These are phyloP conservation scores for Camelina neglecta DNA, from an alignment of 345 rosid genomes.

Conservation along the genomic window DNA sequence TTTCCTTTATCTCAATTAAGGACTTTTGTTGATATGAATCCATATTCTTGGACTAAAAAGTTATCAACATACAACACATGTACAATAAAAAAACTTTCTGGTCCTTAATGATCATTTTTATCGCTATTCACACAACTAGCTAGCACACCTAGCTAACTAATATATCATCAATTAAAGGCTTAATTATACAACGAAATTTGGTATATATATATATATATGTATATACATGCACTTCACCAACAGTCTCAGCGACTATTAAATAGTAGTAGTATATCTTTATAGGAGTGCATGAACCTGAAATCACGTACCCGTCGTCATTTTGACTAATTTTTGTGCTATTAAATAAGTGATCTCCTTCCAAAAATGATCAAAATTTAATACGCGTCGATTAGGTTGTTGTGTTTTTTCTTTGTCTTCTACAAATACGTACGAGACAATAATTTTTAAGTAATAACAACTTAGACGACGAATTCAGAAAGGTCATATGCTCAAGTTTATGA, in stretches of 20 bases:
- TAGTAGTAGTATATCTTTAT: neutral
- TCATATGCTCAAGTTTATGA: neutral
- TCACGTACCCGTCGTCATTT: conserved; percentile 36
- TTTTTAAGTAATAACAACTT: neutral
- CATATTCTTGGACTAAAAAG: too few relatives aligned
- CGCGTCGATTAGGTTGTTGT: neutral
- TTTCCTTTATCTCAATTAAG: too few relatives aligned
- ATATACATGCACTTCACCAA: too few relatives aligned
- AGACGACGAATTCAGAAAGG: conserved; percentile 2
- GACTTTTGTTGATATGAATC: too few relatives aligned
- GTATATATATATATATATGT: neutral
- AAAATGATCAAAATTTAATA: neutral
- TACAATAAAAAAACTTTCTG: neutral
- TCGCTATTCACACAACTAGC: conserved; percentile 8
- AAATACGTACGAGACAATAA: neutral
- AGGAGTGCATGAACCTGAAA: conserved; percentile 39
- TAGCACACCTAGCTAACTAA: conserved; percentile 18
- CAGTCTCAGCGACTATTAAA: too few relatives aligned
- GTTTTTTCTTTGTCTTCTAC: neutral
- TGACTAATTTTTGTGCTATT: neutral
- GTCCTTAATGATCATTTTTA: neutral
- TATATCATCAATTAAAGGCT: neutral
- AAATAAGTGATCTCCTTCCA: neutral
- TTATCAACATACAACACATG: too few relatives aligned
- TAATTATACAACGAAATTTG: neutral